These are phyloP conservation scores for Talaromyces sp. DNA, from an alignment of 2,329 filamentous ascomycete genomes.

Conservation along the genomic window DNA sequence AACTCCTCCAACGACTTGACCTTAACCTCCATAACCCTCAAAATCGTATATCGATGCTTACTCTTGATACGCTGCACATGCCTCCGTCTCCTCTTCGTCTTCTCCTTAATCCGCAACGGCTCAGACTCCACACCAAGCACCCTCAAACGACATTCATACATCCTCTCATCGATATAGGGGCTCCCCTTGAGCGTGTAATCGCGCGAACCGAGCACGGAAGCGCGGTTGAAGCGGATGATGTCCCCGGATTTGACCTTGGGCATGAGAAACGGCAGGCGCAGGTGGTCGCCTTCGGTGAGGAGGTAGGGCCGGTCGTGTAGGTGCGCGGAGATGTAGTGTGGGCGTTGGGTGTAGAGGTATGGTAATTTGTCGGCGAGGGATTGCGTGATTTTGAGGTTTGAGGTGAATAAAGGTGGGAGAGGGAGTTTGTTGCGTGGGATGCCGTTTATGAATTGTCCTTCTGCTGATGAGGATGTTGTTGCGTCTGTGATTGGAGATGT, in stretches of 20 bases:
- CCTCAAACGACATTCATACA: constrained; percentile 81
- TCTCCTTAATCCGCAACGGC: constrained; percentile 72
- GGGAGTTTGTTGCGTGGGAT: constrained; percentile 36
- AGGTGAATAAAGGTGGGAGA: constrained; percentile 38
- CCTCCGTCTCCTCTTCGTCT: constrained; percentile 73
- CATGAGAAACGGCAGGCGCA: constrained; percentile 79
- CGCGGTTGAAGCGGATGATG: constrained; percentile 81
- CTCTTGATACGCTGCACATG: constrained; percentile 73
- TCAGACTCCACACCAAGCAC: constrained; percentile 83
- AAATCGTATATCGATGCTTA: constrained; percentile 85
- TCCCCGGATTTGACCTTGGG: constrained; percentile 75
- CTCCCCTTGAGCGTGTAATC: constrained; percentile 85
- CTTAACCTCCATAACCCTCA: constrained; percentile 79
- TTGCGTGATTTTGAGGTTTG: constrained; percentile 42
- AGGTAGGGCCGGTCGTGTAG: constrained; percentile 52
- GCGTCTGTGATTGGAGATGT: not conserved
- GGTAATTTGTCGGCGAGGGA: constrained; percentile 46
- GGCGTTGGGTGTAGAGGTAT: constrained; percentile 43
- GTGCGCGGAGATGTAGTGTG: constrained; percentile 50
- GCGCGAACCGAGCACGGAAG: constrained; percentile 75
- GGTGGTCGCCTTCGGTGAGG: constrained; percentile 62
- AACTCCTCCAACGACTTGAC: constrained; percentile 60
- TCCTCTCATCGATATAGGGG: constrained; percentile 76
- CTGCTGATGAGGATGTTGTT: constrained; percentile 15
- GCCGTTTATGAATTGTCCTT: constrained; percentile 28